These are phyloP conservation scores for Symbiotaphrina buchneri DNA, from an alignment of 495 filamentous ascomycete genomes.

Conservation along the genomic window DNA sequence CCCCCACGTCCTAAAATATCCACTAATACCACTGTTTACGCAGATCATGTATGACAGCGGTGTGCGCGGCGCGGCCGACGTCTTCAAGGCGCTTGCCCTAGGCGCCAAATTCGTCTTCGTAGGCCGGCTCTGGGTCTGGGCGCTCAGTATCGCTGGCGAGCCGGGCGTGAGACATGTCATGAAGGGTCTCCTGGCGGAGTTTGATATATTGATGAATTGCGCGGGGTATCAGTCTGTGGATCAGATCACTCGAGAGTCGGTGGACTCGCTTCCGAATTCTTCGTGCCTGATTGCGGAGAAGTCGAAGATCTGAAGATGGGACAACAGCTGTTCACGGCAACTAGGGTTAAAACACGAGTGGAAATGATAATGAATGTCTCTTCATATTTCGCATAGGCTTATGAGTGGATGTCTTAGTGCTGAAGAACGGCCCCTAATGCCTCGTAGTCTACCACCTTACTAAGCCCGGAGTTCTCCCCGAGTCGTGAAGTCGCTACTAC, in stretches of 20 bases:
- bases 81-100: slow-evolving; percentile 37
- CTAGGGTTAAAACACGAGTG: too few relatives aligned
- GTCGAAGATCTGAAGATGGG: slow-evolving; percentile 9
- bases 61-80: slow-evolving; percentile 29
- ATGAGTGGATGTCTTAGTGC: too few relatives aligned
- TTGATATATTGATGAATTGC: slow-evolving; percentile 44
- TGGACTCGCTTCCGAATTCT: slow-evolving; percentile 12
- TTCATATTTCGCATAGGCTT: too few relatives aligned
- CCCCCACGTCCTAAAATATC: too few relatives aligned
- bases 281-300: slow-evolving; percentile 19
- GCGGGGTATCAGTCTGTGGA: slow-evolving; percentile 30
- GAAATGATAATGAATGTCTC: too few relatives aligned
- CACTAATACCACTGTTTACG: too few relatives aligned
- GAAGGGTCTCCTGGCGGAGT: slow-evolving; percentile 39
- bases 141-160: slow-evolving; percentile 33
- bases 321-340: too few relatives aligned
- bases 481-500: too few relatives aligned
- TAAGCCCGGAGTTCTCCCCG: too few relatives aligned
- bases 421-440: too few relatives aligned
- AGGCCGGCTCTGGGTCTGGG: slow-evolving; percentile 40
- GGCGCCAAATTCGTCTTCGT: slow-evolving; percentile 43
- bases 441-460: too few relatives aligned
- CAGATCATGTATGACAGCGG: slow-evolving; percentile 41
- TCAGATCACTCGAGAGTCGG: slow-evolving; percentile 25
- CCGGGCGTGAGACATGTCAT: slow-evolving; percentile 38